phyloP scores from a whole-genome alignment of 2,329 filamentous ascomycete genomes.

The Cladosporium sp. region DNA sequence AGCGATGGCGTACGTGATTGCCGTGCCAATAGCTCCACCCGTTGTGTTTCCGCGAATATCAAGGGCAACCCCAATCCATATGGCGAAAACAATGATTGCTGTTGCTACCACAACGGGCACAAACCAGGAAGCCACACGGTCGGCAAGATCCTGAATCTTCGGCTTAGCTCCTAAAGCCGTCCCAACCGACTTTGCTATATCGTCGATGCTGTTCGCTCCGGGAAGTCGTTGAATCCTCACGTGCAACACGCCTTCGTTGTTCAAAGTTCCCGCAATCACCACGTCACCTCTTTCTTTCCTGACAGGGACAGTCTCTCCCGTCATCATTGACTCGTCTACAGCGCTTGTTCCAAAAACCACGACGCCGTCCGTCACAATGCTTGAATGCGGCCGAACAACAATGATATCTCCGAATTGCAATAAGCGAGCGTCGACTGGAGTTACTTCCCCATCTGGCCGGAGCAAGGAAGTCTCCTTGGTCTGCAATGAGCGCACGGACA shows the following conservation, averaged over 20 bases:
- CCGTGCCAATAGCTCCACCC: conserved; percentile 51
- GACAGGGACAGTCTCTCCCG: conserved; percentile 63
- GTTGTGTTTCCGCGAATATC: conserved; percentile 32
- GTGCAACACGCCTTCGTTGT: conserved; percentile 49
- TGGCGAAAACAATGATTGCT: conserved; percentile 56
- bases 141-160: conserved; percentile 63
- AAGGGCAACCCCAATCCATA: conserved; percentile 62
- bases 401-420: conserved; percentile 70
- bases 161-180: conserved; percentile 66
- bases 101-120: conserved; percentile 61
- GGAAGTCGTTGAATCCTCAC: conserved; percentile 58
- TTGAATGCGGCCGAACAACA: conserved; percentile 56
- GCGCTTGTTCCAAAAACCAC: conserved; percentile 61
- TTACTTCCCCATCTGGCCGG: conserved; percentile 29
- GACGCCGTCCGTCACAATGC: conserved; percentile 65
- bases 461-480: conserved; percentile 52
- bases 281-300: conserved; percentile 51
- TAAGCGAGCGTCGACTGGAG: conserved; percentile 61
- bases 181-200: conserved; percentile 68
- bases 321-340: conserved; percentile 74
- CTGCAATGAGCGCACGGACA: conserved; percentile 56
- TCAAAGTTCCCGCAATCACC: conserved; percentile 63
- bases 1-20: conserved; percentile 68
- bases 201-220: conserved; percentile 66
- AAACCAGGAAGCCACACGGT: conserved; percentile 64